Percentiles rank a stretch among this genome's conserved stretches.
Conservation (phyloP, 306 rosid species). For the Sicyos baderoa region DNA sequence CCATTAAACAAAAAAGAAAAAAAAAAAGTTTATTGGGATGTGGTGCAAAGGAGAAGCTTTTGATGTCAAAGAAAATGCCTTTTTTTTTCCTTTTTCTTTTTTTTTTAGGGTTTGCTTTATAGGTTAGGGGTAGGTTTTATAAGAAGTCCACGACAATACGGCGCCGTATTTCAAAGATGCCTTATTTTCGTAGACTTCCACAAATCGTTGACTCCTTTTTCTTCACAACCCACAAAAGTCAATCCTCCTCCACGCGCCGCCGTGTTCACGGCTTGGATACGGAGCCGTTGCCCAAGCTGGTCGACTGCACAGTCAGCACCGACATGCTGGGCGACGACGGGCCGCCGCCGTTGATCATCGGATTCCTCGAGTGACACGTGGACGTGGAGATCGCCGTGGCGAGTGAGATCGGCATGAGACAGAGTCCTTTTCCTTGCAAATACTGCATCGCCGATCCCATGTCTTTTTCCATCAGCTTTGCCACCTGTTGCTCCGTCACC, state of each 20-base stretch:
- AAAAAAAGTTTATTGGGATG: background rate
- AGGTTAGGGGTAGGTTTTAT: background rate
- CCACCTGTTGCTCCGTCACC: slow-evolving; percentile 93
- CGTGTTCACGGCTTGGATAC: slow-evolving; percentile 57
- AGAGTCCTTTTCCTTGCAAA: slow-evolving; percentile 88
- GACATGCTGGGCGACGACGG: slow-evolving; percentile 90
- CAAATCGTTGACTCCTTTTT: background rate
- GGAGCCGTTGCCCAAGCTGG: slow-evolving; percentile 40
- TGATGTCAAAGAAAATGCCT: no score
- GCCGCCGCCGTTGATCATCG: slow-evolving; percentile 32
- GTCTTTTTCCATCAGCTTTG: slow-evolving; percentile 89
- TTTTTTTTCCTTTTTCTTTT: background rate
- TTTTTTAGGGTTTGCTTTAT: background rate
- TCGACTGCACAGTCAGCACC: slow-evolving; percentile 64
- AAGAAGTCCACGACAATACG: slow-evolving; percentile 18
- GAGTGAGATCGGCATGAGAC: slow-evolving; percentile 95
- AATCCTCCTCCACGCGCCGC: slow-evolving; percentile 13
- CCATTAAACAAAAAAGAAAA: no score
- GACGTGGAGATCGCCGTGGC: slow-evolving; percentile 86
- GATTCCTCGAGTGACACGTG: slow-evolving; percentile 69
- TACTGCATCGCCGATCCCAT: slow-evolving; percentile 99
- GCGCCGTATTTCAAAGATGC: slow-evolving; percentile 14
- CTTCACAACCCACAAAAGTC: background rate
- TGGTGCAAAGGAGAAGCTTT: background rate
- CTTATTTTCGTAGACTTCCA: slow-evolving; percentile 18